Evolutionary conservation across 2,329 filamentous ascomycete genomes (phyloP).

Genomic region (Pyrenochaeta sp.): DNA sequence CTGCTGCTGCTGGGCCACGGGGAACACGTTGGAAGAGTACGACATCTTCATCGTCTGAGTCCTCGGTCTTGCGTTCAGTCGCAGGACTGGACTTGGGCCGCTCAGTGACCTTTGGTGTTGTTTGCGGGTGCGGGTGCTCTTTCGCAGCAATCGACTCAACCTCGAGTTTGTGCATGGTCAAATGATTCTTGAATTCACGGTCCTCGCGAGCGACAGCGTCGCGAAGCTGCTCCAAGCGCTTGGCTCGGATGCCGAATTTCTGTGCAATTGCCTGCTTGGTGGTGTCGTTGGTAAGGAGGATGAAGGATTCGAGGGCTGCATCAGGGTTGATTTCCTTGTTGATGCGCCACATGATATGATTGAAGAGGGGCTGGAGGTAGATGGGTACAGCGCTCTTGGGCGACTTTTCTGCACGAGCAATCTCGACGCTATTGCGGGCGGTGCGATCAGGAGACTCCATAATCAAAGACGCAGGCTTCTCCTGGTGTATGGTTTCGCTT

Average conservation of each 20-base stretch:
- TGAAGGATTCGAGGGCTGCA: conserved; percentile 59
- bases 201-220: conserved; percentile 60
- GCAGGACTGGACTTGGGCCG: conserved; percentile 41
- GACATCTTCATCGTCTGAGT: conserved; percentile 50
- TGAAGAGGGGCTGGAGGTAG: conserved; percentile 58
- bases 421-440: conserved; percentile 40
- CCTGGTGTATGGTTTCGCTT: conserved; percentile 38
- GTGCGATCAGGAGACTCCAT: conserved; percentile 35
- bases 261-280: conserved; percentile 56
- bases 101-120: conserved; percentile 25
- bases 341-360: conserved; percentile 61
- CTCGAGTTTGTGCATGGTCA: conserved; percentile 50
- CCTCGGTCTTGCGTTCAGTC: conserved; percentile 23
- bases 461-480: conserved; percentile 13
- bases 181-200: conserved; percentile 55
- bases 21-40: conserved; percentile 50
- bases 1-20: conserved; percentile 42
- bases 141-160: conserved; percentile 31
- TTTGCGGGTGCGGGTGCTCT: conserved; percentile 13
- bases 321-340: conserved; percentile 59
- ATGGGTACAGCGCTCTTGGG: conserved; percentile 47
- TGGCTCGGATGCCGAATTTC: conserved; percentile 60
- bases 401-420: conserved; percentile 30
- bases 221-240: conserved; percentile 60
- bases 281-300: conserved; percentile 61